These are phyloP conservation scores for Yamadazyma triangularis DNA, from an alignment of 1,139 yeast species.

Conservation along the genomic window DNA sequence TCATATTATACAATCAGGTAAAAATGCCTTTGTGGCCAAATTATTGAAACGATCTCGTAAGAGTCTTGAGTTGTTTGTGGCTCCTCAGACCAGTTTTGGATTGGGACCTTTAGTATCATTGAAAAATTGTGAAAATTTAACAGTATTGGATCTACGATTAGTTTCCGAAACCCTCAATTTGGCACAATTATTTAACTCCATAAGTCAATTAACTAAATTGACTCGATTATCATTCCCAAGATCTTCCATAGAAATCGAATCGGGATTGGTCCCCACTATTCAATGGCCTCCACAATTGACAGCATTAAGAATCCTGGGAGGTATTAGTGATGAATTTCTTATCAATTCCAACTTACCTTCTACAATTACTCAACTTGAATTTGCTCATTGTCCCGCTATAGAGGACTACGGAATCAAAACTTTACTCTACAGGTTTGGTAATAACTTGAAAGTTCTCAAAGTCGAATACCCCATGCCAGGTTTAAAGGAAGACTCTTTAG, in stretches of 20 bases:
- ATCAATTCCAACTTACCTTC: slow-evolving; percentile 62
- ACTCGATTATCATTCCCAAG: slow-evolving; percentile 85
- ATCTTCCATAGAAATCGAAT: slow-evolving; percentile 71
- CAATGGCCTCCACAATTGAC: slow-evolving; percentile 78
- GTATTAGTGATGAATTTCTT: slow-evolving; percentile 78
- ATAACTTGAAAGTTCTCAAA: slow-evolving; percentile 54
- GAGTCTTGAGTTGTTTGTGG: slow-evolving; percentile 63
- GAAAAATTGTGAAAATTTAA: slow-evolving; percentile 60
- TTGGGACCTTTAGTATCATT: slow-evolving; percentile 79
- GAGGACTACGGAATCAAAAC: slow-evolving; percentile 57
- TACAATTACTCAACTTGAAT: slow-evolving; percentile 65
- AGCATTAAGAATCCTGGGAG: slow-evolving; percentile 79
- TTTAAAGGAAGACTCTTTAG: slow-evolving; percentile 64
- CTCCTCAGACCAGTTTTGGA: slow-evolving; percentile 95
- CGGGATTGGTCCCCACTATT: slow-evolving; percentile 41
- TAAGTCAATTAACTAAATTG: slow-evolving; percentile 54
- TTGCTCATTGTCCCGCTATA: slow-evolving; percentile 84
- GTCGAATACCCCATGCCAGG: slow-evolving; percentile 90
- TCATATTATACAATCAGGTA: slow-evolving; percentile 84
- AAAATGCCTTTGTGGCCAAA: slow-evolving; percentile 84
- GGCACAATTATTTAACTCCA: slow-evolving; percentile 71
- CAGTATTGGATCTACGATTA: slow-evolving; percentile 71
- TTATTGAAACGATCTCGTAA: slow-evolving; percentile 69
- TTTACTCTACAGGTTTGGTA: slow-evolving; percentile 61
- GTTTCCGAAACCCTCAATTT: slow-evolving; percentile 90